These are phyloP conservation scores for Podila verticillata DNA, from an alignment of 192 early-diverging fungal species.

Conservation along the genomic window DNA sequence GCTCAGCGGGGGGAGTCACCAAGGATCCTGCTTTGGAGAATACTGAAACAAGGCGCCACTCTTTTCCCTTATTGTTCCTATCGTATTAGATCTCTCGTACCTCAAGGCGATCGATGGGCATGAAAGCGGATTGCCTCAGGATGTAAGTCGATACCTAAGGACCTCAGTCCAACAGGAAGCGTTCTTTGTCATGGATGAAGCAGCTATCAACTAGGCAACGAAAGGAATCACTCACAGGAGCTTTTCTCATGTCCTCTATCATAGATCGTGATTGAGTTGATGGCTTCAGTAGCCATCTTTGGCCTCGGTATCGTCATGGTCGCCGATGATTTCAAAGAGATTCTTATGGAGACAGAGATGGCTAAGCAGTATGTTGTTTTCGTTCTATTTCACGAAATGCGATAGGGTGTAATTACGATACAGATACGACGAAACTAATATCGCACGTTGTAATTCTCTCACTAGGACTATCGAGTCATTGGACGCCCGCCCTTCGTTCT, in stretches of 20 bases:
- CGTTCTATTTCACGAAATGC: no score
- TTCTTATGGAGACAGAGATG: slow-evolving; percentile 69
- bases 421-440: background rate
- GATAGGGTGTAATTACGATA: background rate
- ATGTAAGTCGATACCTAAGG: slow-evolving; percentile 35
- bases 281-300: slow-evolving; percentile 57
- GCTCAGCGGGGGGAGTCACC: background rate
- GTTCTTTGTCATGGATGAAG: background rate
- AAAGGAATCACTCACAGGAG: background rate
- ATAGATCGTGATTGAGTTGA: slow-evolving; percentile 61
- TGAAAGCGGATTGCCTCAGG: slow-evolving; percentile 54
- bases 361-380: slow-evolving; percentile 58
- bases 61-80: background rate
- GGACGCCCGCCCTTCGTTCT: slow-evolving; percentile 68
- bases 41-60: no score
- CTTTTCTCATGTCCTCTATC: background rate
- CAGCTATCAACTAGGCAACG: background rate
- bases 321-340: slow-evolving; percentile 65
- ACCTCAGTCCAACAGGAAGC: background rate
- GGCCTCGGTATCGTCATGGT: slow-evolving; percentile 59
- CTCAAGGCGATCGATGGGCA: slow-evolving; percentile 60
- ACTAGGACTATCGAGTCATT: slow-evolving; percentile 67
- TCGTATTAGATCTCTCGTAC: slow-evolving; percentile 58
- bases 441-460: background rate
- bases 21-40: background rate